Evolutionary conservation across 306 rosid genomes (phyloP), one percentile per base, ranked within the genome.

Genomic region (Fagus sylvatica): DNA sequence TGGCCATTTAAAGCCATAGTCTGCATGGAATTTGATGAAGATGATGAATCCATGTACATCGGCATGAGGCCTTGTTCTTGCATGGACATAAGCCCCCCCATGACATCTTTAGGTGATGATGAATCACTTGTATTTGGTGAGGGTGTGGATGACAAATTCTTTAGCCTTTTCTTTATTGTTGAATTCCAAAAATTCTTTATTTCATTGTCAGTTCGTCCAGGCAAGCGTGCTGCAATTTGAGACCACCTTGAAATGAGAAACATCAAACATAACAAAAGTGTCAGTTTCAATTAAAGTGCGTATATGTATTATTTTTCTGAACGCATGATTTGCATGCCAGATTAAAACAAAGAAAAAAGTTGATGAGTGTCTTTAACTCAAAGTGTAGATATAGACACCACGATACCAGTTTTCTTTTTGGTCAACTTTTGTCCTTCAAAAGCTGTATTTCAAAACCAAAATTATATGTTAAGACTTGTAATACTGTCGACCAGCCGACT

Each of bases 101-200:
- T 77, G 13, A 51, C 80, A 79, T 74, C 85, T 67, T 82, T 88
- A 2, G 84, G 85, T 5, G 87, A 75, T 34, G 92, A 82, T 6
- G 98, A 87, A 10, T 90, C 88, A 61, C 96, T 91, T 40, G 87
- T 81, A 69, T 90, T 90, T 11, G 89, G 90, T 33, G 98, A 89
- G 39, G 81, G 62, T 51, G 79, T 77, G 17, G 91, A 83, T 4
- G 96, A 76, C 85, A 92, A 11, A 84, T 79, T 87, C 90, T 93
- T 93, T 17, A 93, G 84, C 74, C 94, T 88, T 82, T 95, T 95
- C 91, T 95, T 95, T 71, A 95, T 89, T 4, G 99, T 91, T 12
- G 99, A 95, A 33, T 95, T 95, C 99, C 99, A 95, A 76, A 95
- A 95, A 53, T 95, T 95, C 81, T 95, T 95, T 55, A 95, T 93